Conservation (phyloP, 768 basidiomycete genomes). For the Russula abietina region DNA sequence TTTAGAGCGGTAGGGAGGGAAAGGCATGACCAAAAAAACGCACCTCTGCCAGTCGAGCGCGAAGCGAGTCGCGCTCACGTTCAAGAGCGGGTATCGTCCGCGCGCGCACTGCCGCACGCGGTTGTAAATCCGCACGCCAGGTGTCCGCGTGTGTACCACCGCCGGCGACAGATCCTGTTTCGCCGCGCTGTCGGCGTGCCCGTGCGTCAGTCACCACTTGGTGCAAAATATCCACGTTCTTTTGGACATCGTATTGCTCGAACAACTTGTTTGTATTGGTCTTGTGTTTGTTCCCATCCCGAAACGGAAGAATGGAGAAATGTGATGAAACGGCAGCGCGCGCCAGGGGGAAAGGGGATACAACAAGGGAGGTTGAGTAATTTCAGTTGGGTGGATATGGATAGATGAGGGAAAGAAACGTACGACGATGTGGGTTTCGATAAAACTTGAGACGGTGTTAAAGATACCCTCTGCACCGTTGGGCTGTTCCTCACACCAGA, state of each 20-base stretch:
- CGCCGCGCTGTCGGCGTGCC: slow-evolving; percentile 43
- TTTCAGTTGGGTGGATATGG: neutral
- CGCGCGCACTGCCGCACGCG: slow-evolving; percentile 56
- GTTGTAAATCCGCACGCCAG: slow-evolving; percentile 62
- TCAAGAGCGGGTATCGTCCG: slow-evolving; percentile 56
- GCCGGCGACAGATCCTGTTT: slow-evolving; percentile 23
- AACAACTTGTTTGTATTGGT: slow-evolving; percentile 65
- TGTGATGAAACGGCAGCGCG: neutral
- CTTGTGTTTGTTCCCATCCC: slow-evolving; percentile 32
- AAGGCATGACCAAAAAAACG: neutral
- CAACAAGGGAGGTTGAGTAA: neutral
- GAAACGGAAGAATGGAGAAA: neutral
- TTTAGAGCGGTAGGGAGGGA: neutral
- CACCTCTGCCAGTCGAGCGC: slow-evolving; percentile 36
- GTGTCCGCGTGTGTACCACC: slow-evolving; percentile 38
- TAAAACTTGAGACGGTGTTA: slow-evolving; percentile 63
- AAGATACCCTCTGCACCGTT: slow-evolving; percentile 32
- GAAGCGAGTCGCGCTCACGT: slow-evolving; percentile 37
- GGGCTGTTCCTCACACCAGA: slow-evolving; percentile 36
- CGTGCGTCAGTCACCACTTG: slow-evolving; percentile 62
- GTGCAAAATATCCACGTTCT: slow-evolving; percentile 67
- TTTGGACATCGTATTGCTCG: slow-evolving; percentile 57
- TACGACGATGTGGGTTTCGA: slow-evolving; percentile 55
- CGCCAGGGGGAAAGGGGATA: neutral
- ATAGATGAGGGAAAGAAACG: neutral